phyloP scores from a whole-genome alignment of 257 asterid species.

The Forsythia viridissima region DNA sequence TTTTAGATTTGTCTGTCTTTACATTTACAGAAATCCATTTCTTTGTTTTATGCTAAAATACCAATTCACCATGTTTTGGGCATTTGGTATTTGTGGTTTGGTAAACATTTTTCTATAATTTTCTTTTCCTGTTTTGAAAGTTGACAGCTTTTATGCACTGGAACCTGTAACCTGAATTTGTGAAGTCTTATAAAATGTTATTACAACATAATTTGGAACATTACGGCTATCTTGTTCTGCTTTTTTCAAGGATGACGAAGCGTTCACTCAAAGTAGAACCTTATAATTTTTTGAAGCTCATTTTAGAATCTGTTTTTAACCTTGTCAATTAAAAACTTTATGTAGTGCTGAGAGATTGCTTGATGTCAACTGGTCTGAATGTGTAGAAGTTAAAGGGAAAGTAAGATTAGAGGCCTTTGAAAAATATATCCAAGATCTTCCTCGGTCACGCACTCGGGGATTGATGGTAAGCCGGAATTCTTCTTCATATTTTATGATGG shows the following conservation, averaged over 20 bases:
- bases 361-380: conserved; percentile 32
- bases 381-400: conserved; percentile 32
- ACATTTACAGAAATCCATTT: background rate
- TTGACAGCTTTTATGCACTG: background rate
- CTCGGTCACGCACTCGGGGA: conserved; percentile 31
- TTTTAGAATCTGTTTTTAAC: conserved; percentile 8
- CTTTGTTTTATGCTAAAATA: background rate
- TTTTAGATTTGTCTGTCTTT: background rate
- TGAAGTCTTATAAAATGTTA: background rate
- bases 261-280: background rate
- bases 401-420: conserved; percentile 30
- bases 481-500: background rate
- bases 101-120: background rate
- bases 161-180: background rate
- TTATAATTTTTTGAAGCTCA: background rate
- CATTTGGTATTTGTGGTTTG: background rate
- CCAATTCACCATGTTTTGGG: background rate
- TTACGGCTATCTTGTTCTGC: background rate
- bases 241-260: background rate
- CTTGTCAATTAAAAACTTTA: conserved; percentile 12
- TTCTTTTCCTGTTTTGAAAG: background rate
- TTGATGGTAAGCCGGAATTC: conserved; percentile 31
- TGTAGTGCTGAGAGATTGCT: conserved; percentile 38
- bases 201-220: background rate
- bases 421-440: conserved; percentile 31